Base-by-base conservation (phyloP, 176 grass and related monocot species). In the Lolium rigidum region DNA sequence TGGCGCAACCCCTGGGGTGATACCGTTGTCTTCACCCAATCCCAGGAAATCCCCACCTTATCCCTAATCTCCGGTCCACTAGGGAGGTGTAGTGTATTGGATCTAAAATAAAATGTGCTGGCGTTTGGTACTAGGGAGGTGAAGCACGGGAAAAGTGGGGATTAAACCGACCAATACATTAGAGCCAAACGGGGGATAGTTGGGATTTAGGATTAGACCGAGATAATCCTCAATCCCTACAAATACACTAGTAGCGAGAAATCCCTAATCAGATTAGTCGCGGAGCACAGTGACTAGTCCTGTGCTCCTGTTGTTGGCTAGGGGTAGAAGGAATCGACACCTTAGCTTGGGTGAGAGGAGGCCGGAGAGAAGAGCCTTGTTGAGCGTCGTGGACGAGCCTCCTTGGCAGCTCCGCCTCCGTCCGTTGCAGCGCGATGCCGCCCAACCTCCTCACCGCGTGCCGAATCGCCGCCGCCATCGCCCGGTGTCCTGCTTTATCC, bases 391-490 rank as follows among this genome's bases (percentile, higher is more conserved):
- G 38, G 37, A 44, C 41, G 38, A 71, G 68, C 18, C 68, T 44
- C 38, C 38, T 44, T 44, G 18, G 68, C 38, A 46, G 20, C 18
- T 44, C 68, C 39, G 38, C 12, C 41, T n/a, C 9, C 38, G 68
- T 21, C 10, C 68, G 68, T 38, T 70, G 68, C 38, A 70, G 39
- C 39, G 18, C 67, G 17, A 70, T 2, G 67, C 38, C 18, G 37
- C 17, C 17, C 67, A 70, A 4, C 37, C 37, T 70, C 38, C 38
- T 70, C 17, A 28, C 67, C 67, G 67, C 67, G 3, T 43, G 17
- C 67, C 37, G 67, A 70, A 70, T 70, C 37, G 68, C 68, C 9
- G 68, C 68, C 41, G 9, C 17, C 68, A 71, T 71, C 68, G 38
- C 9, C 38, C 9, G 26, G 4, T 70, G 28, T 70, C 20, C 58